phyloP scores from a whole-genome alignment of 2,329 filamentous ascomycete species.

The Triangularia setosa region DNA sequence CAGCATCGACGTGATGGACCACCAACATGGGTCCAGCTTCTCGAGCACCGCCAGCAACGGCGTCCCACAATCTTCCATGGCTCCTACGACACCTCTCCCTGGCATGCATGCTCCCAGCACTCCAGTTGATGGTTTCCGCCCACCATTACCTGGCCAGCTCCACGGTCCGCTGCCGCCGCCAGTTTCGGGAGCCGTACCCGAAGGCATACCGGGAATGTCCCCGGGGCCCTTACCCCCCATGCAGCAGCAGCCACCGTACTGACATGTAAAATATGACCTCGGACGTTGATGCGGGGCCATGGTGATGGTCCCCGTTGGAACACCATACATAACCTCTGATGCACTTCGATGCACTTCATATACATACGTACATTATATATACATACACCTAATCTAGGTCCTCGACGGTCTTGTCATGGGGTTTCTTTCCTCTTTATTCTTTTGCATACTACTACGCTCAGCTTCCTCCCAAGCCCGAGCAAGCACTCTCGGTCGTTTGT shows the following conservation, averaged over 20 bases:
- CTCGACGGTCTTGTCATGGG: too few species aligned
- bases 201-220: background rate
- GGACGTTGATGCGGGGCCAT: background rate
- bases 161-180: background rate
- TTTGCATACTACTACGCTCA: too few species aligned
- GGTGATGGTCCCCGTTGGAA: background rate
- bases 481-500: too few species aligned
- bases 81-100: background rate
- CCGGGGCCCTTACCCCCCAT: slow-evolving; percentile 9
- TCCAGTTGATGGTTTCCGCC: background rate
- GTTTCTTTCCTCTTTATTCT: too few species aligned
- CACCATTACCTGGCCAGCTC: background rate
- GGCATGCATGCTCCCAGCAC: background rate
- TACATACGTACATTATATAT: background rate
- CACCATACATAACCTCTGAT: background rate
- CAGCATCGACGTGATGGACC: slow-evolving; percentile 15
- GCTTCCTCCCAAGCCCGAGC: too few species aligned
- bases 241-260: slow-evolving; percentile 9
- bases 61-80: background rate
- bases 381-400: background rate
- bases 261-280: background rate
- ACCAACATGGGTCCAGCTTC: slow-evolving; percentile 22
- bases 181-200: background rate
- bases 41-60: slow-evolving; percentile 20
- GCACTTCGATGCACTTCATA: background rate